phyloP scores from a whole-genome alignment of 345 rosid genomes.

The Dovyalis caffra region DNA sequence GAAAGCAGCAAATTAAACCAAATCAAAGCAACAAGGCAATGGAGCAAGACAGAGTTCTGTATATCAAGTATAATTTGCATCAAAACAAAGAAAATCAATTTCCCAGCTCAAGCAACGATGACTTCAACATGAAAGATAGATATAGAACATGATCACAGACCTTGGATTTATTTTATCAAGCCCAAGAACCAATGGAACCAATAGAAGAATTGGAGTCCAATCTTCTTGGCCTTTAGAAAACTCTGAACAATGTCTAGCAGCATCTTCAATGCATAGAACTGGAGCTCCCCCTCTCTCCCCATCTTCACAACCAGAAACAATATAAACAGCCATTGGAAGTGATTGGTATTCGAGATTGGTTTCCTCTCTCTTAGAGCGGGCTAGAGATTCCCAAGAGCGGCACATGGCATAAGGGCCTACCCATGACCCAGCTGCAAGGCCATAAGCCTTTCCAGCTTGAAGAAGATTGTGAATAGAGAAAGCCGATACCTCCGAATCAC shows the following conservation, averaged over 20 bases:
- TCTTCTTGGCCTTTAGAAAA: conserved; percentile 58
- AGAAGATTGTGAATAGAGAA: conserved; percentile 92
- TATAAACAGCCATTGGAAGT: conserved; percentile 84
- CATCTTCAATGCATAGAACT: conserved; percentile 81
- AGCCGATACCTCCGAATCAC: conserved; percentile 62
- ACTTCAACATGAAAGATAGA: conserved; percentile 1
- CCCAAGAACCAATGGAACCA: conserved; percentile 97
- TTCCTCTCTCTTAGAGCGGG: conserved; percentile 48
- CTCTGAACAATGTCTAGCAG: conserved; percentile 56
- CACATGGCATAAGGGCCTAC: conserved; percentile 95
- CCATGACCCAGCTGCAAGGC: conserved; percentile 99
- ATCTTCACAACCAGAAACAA: conserved; percentile 92
- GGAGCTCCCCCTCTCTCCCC: conserved; percentile 99
- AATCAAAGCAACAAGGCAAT: background rate
- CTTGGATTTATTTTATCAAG: conserved; percentile 86
- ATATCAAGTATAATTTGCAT: background rate
- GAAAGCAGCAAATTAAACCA: background rate
- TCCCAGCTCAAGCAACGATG: background rate
- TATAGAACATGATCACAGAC: conserved; percentile 35
- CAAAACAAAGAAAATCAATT: background rate
- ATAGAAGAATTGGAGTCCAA: conserved; percentile 80
- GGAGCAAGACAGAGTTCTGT: background rate
- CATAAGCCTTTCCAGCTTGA: conserved; percentile 66
- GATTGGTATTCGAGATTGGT: conserved; percentile 27
- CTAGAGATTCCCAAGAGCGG: conserved; percentile 79